A percentile compares a stretch with the other conserved stretches of the same genome.
phyloP scores from a whole-genome alignment of 345 rosid species.

The Lepidium sativum region DNA sequence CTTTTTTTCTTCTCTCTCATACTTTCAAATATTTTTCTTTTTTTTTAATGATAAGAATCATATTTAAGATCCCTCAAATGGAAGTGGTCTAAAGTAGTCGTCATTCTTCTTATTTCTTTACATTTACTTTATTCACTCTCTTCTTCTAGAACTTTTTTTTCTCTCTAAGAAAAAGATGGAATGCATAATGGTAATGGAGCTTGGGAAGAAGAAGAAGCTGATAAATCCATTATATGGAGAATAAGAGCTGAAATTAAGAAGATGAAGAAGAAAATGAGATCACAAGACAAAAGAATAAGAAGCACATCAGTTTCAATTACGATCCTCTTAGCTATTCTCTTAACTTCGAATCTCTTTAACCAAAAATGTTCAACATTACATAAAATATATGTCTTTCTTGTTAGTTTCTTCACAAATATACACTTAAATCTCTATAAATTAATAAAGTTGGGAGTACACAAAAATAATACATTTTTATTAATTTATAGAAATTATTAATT shows the following conservation, averaged over 20 bases:
- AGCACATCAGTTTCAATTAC: constrained; percentile 47
- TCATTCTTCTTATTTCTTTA: background rate
- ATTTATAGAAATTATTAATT: too few relatives aligned
- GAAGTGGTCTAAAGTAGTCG: constrained; percentile 21
- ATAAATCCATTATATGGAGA: constrained; percentile 37
- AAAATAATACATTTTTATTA: too few relatives aligned
- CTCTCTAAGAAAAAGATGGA: background rate
- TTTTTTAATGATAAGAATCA: too few relatives aligned
- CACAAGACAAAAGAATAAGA: constrained; percentile 27
- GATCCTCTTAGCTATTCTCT: constrained; percentile 80
- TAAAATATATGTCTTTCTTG: background rate
- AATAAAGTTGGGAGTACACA: too few relatives aligned
- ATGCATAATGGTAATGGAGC: constrained; percentile 13
- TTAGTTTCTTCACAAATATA: constrained; percentile 4
- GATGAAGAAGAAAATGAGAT: constrained; percentile 28
- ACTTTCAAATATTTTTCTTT: too few relatives aligned
- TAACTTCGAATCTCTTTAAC: constrained; percentile 61
- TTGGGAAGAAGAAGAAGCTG: constrained; percentile 47
- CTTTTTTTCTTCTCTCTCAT: too few relatives aligned
- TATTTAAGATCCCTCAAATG: too few relatives aligned
- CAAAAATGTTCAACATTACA: background rate
- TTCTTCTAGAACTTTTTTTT: background rate
- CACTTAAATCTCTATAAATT: too few relatives aligned
- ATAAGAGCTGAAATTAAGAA: constrained; percentile 43
- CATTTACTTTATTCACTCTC: constrained; percentile 8